phyloP scores from a whole-genome alignment of 2,329 filamentous ascomycete genomes.

The Alternaria brassicicola region DNA sequence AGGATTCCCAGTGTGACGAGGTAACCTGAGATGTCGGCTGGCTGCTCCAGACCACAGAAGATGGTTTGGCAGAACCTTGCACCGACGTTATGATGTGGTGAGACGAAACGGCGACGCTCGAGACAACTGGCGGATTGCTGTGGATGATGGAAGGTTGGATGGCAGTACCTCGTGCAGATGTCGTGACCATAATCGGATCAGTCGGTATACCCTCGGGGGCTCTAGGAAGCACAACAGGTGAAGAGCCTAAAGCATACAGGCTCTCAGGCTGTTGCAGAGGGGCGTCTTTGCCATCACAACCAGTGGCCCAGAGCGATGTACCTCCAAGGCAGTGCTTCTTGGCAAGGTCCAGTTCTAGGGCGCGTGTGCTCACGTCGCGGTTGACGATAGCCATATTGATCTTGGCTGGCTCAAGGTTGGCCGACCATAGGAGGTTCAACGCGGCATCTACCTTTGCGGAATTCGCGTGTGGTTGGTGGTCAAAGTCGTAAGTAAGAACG shows the following conservation, averaged over 20 bases:
- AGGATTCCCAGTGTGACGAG: background rate
- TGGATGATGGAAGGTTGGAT: background rate
- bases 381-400: conserved; percentile 56
- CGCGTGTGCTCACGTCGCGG: conserved; percentile 48
- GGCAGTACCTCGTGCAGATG: background rate
- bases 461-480: conserved; percentile 55
- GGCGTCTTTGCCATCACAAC: conserved; percentile 10
- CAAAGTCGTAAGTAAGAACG: conserved; percentile 56
- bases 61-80: background rate
- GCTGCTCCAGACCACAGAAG: background rate
- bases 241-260: background rate
- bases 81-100: background rate
- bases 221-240: background rate
- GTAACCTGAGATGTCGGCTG: background rate
- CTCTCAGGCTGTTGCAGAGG: background rate
- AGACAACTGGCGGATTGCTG: background rate
- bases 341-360: no score
- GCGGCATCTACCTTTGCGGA: conserved; percentile 54
- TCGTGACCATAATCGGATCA: background rate
- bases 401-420: conserved; percentile 50
- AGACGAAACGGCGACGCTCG: background rate
- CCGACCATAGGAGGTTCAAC: conserved; percentile 56
- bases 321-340: conserved; percentile 35
- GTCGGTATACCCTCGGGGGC: background rate
- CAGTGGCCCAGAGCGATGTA: conserved; percentile 31